phyloP scores from a whole-genome alignment of 495 filamentous ascomycete genomes.

The Astrothelium macrocarpum region DNA sequence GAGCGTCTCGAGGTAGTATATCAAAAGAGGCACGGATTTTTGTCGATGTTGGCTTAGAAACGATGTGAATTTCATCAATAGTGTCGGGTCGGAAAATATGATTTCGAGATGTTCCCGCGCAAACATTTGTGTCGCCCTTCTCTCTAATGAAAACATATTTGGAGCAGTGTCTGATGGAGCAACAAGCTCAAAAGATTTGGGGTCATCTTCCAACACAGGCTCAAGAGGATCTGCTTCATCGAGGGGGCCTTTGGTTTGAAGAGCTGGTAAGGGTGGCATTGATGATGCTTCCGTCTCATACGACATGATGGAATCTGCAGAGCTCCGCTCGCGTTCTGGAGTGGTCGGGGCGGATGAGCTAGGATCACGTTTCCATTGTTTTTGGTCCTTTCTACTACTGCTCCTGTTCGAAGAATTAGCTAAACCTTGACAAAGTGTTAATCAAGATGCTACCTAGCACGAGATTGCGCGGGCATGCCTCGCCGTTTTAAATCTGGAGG shows the following conservation, averaged over 20 bases:
- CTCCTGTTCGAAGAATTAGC: not conserved
- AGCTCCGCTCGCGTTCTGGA: constrained; percentile 25
- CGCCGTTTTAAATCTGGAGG: constrained; percentile 23
- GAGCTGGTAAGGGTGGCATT: constrained; percentile 28
- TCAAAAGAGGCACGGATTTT: constrained; percentile 57
- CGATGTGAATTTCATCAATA: constrained; percentile 53
- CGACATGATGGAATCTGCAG: constrained; percentile 30
- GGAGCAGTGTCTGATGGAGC: constrained; percentile 25
- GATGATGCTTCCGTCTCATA: constrained; percentile 33
- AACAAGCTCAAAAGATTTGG: constrained; percentile 44
- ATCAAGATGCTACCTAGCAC: constrained; percentile 23
- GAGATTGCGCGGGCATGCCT: constrained; percentile 26
- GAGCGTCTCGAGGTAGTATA: constrained; percentile 53
- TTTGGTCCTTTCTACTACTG: constrained; percentile 16
- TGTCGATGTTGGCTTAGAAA: constrained; percentile 64
- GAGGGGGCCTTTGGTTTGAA: constrained; percentile 33
- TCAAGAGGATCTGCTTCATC: constrained; percentile 40
- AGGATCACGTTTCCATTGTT: constrained; percentile 9
- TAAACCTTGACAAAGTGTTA: not conserved
- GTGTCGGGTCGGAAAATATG: constrained; percentile 52
- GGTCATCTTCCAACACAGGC: constrained; percentile 43
- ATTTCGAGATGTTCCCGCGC: constrained; percentile 52
- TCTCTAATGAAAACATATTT: constrained; percentile 44
- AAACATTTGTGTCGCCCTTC: constrained; percentile 53
- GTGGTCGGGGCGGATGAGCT: constrained; percentile 18